Evolutionary conservation across 768 basidiomycete genomes (phyloP), one percentile per base, ranked within the genome.

Genomic region (Boletellus ananas): DNA sequence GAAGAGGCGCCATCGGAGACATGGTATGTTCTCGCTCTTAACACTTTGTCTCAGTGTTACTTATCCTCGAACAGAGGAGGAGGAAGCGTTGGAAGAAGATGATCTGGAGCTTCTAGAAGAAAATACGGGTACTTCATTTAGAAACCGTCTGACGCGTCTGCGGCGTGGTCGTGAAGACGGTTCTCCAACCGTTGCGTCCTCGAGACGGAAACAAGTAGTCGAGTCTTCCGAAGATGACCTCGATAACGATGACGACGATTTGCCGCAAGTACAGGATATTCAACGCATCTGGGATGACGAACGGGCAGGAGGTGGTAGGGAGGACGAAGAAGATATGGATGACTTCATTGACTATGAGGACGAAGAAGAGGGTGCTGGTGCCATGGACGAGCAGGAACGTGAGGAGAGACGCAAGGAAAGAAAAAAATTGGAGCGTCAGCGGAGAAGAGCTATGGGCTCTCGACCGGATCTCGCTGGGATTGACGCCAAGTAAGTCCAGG

Each of bases 221-320:
- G 83, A 85, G 54, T 89, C 85, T 3, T 87, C 85, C 4, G 87
- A 92, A 40, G 87, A 92, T 52, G 89, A 90, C 64, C 72, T 87
- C 14, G 78, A 77, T 23, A 70, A 73, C 35, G 74, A 75, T 20
- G 74, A 75, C 20, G 84, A 84, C 35, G 67, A 69, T 43, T 73
- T 78, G 10, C 79, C 74, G 3, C 70, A 78, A 40, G 76, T 78
- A 20, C 79, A 78, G 59, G 79, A 81, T 29, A 81, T 81, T 49
- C 83, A 85, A 61, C 81, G 67, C 48, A 74, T 63, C 54, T 97
- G 94, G 85, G 91, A 94, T 57, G 93, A 94, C 60, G 84, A 87
- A 61, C 64, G 75, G 66, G 65, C 58, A 33, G 74, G 67, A 6
- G 77, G 64, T 38, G 68, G 70, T 20, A 63, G 72, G 41, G 78